Evolutionary conservation across 2,329 filamentous ascomycete genomes (phyloP), one percentile per base, ranked within the genome.

Genomic region (Beauveria medogensis): DNA sequence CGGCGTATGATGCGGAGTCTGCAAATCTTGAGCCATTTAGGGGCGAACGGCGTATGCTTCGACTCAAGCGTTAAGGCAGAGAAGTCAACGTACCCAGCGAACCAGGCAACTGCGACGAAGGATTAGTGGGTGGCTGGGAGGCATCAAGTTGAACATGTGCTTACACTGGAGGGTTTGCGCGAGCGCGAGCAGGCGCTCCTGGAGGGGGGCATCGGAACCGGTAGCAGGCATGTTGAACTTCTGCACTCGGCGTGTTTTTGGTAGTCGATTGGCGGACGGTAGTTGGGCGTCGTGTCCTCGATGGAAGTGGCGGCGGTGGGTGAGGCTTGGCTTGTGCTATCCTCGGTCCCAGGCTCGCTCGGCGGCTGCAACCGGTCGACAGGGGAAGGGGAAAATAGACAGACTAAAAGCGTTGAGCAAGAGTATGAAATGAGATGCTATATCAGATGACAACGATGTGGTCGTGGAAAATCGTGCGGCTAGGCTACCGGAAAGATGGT

Each of bases 131-230:
- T 40, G 46, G 55, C 37, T 64, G 40, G 44, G 58, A 68, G 65
- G 69, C 65, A 64, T 63, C n/a, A 14, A 22, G 46, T 63, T 37
- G 63, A 63, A 58, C 63, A 57, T 66, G 73, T 73, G 85, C 78
- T 75, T 85, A 89, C 93, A 99, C 80, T 97, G 94, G 67, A 97
- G 81, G 51, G 92, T 97, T 75, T 96, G 87, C 67, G 88, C 92
- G 67, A 97, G 82, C 68, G 84, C 81, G 69, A 91, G 76, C 63
- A 96, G 78, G 71, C 92, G 84, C 79, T 94, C 86, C 71, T 79
- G 77, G 69, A 94, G 80, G 73, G 91, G 87, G 75, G 89, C 75
- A 68, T 78, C 82, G 62, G 88, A 78, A 62, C 51, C 51, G 20
- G 58, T 51, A 24, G 28, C 51, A 55, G 58, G 58, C 58, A 60